Evolutionary conservation across 805 yeast species (phyloP).

Genomic region (Candida ortonii): DNA sequence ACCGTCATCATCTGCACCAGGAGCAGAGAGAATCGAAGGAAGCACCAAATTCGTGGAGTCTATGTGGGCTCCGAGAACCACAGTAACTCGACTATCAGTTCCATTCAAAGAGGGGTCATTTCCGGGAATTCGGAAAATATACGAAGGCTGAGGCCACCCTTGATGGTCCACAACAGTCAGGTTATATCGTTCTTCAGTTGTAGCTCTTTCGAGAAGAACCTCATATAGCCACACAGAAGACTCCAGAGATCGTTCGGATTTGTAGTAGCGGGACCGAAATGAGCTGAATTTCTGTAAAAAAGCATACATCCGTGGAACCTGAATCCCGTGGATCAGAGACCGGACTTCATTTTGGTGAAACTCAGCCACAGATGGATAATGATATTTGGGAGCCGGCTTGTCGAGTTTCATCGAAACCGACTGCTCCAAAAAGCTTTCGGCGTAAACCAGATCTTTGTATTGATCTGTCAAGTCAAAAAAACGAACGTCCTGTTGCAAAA

Average conservation of each 20-base stretch:
- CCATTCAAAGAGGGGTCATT: not conserved
- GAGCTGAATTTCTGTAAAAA: constrained; percentile 16
- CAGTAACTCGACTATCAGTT: constrained; percentile 35
- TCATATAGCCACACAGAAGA: constrained; percentile 70
- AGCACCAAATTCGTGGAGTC: constrained; percentile 75
- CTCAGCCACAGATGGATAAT: constrained; percentile 50
- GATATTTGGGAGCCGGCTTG: constrained; percentile 28
- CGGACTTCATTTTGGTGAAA: constrained; percentile 39
- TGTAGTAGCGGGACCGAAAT: constrained; percentile 70
- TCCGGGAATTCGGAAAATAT: constrained; percentile 14
- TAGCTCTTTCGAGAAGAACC: constrained; percentile 6
- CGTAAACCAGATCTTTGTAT: constrained; percentile 5
- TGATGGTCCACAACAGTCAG: constrained; percentile 16
- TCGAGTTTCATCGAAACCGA: constrained; percentile 2
- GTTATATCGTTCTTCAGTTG: constrained; percentile 10
- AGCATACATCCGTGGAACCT: constrained; percentile 9
- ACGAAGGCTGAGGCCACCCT: constrained; percentile 22
- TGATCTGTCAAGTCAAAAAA: constrained; percentile 41
- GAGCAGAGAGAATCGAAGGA: constrained; percentile 72
- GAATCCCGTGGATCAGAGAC: constrained; percentile 7
- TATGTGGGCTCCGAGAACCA: constrained; percentile 82
- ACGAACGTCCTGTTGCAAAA: constrained; percentile 33
- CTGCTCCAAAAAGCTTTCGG: constrained; percentile 2
- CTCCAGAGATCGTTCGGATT: constrained; percentile 63
- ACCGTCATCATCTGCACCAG: constrained; percentile 96